phyloP scores from a whole-genome alignment of 2,329 filamentous ascomycete species.

The Aspergillus hortae region DNA sequence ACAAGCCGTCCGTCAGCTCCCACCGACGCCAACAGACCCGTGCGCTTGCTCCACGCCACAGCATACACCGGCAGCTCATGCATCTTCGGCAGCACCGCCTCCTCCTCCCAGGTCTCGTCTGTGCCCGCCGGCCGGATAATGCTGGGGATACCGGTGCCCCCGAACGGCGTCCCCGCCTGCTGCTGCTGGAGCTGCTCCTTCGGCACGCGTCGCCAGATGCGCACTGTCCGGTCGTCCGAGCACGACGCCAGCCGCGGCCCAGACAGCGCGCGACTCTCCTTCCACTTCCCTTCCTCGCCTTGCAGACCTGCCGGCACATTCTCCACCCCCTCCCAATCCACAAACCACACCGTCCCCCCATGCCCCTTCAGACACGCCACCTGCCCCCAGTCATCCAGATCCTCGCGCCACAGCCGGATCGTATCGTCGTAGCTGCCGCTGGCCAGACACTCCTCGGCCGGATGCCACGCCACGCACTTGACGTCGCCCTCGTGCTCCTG shows the following conservation, averaged over 20 bases:
- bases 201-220: conserved; percentile 70
- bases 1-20: conserved; percentile 82
- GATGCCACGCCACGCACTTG: conserved; percentile 91
- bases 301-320: conserved; percentile 14
- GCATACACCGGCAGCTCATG: conserved; percentile 84
- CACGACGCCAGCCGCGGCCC: conserved; percentile 69
- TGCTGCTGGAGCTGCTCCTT: conserved; percentile 28
- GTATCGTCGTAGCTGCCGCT: conserved; percentile 94
- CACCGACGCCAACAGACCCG: conserved; percentile 78
- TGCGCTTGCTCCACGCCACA: conserved; percentile 73
- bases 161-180: conserved; percentile 40
- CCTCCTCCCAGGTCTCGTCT: conserved; percentile 80
- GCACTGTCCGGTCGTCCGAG: conserved; percentile 76
- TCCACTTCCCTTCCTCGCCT: conserved; percentile 19
- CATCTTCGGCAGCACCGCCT: conserved; percentile 66
- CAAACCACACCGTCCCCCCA: conserved; percentile 80
- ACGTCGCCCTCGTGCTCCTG: conserved; percentile 95
- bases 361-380: conserved; percentile 79
- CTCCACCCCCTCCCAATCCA: conserved; percentile 61
- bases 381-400: conserved; percentile 91
- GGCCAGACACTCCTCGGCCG: conserved; percentile 73
- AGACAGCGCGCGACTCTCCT: conserved; percentile 25
- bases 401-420: conserved; percentile 83
- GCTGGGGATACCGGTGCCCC: conserved; percentile 65
- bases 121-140: conserved; percentile 72